Base-by-base conservation (phyloP, 2,329 filamentous ascomycete species). In the Sclerotinia trifoliorum region DNA sequence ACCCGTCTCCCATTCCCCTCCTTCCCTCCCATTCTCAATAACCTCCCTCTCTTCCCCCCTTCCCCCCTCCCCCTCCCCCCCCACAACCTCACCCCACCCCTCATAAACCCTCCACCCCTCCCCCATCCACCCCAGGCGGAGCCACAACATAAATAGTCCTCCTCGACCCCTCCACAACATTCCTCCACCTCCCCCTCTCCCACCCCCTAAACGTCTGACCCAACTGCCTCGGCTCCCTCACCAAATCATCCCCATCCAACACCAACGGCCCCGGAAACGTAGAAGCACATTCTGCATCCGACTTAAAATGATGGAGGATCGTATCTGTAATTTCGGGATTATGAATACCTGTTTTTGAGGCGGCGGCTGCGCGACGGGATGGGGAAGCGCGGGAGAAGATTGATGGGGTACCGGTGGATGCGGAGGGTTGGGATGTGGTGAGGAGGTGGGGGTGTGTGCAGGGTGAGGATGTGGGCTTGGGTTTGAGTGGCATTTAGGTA, bases 201-300 rank as follows among this genome's bases (percentile, higher is more conserved):
- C 73, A 77, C 13, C 66, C 62, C n/a, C 71, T 58, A n/a, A 74
- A 35, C 49, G 69, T 75, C 46, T 76, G 74, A 5, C 72, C 60
- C 4, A 66, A 65, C 29, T 72, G 66, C 5, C 51, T 69, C 2
- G 75, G 70, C 65, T 75, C 70, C 10, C 61, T 54, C 3, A 70
- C 69, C 15, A 77, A 69, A 49, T 74, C 74, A 63, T 75, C 75
- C 17, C 66, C 70, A 0, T 73, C 71, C 19, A 76, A 65, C 15
- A 75, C 63, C 15, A 76, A 68, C 5, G 75, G 73, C 0, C 68
- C 73, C 0, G 74, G 74, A 44, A 75, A 76, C 39, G 66, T 63
- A 29, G 65, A 42, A 10, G 64, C 29, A 2, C 52, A 42, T 2
- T 54, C 46, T 15, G 21, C 21, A 19, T 68, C 56, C 29, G 57